Base-by-base conservation (phyloP, 805 yeast species). In the Starmerella stigmatis region DNA sequence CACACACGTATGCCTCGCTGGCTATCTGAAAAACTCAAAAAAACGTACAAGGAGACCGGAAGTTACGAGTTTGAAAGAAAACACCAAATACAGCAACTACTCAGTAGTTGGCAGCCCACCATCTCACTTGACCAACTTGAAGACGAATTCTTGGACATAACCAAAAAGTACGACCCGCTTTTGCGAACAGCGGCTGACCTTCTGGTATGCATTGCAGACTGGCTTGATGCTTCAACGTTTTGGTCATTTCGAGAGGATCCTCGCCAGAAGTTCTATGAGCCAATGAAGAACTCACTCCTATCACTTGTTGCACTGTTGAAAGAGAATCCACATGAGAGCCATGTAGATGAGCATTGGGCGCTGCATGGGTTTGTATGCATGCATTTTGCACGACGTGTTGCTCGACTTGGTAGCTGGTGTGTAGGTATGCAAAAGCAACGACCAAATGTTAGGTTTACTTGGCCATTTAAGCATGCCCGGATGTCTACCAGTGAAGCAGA, bases 401-500 rank as follows among this genome's bases (percentile, higher is more conserved):
- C 42, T 6, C 39, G 42, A 1, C 22, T 57, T 7, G 58, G 51
- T 11, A 32, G 43, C 3, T 48, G 54, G 50, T 56, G 57, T 27
- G 10, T 45, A 3, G 25, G 15, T 8, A 38, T 54, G 22, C 54
- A 54, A 13, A 31, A 35, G 1, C 32, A 35, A 10, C 49, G 50
- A n/a, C 54, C 56, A 10, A 33, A 17, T 4, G 55, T 56, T 0
- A 34, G 34, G 8, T 41, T 52, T 10, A 39, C 49, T 9, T 33
- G 32, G 38, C 57, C 56, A 2, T 37, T 42, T 33, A 25, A 34
- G 31, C 35, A 15, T 3, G 13, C 23, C 13, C 19, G 38, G 11
- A 26, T 20, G 27, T 13, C 9, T 8, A 21, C 27, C 3, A 10
- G 16, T 28, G 21, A 19, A 3, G 11, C 28, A 1, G 46, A 45